These are phyloP conservation scores for Jackrogersella multiformis DNA, from an alignment of 495 filamentous ascomycete species.

Conservation along the genomic window DNA sequence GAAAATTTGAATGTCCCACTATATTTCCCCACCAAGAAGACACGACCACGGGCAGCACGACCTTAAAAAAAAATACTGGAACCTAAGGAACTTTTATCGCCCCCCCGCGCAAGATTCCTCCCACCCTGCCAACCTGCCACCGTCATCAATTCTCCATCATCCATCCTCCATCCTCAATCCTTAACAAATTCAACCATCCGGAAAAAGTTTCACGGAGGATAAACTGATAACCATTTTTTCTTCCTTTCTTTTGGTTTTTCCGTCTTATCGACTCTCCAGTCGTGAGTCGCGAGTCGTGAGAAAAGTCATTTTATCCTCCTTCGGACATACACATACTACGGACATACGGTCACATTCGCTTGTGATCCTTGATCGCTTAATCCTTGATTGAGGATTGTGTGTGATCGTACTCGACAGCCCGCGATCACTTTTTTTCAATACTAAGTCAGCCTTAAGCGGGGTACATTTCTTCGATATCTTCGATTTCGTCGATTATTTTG, in stretches of 20 bases:
- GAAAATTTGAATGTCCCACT: slow-evolving; percentile 30
- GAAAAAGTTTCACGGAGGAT: slow-evolving; percentile 22
- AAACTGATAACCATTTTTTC: slow-evolving; percentile 20
- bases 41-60: too few species aligned
- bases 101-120: slow-evolving; percentile 22
- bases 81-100: slow-evolving; percentile 19
- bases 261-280: too few species aligned
- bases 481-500: background rate
- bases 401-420: slow-evolving; percentile 11
- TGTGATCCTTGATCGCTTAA: too few species aligned
- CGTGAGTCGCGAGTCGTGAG: background rate
- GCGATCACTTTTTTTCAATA: slow-evolving; percentile 13
- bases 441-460: slow-evolving; percentile 32
- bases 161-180: background rate
- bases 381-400: too few species aligned
- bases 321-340: too few species aligned
- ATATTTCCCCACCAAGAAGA: slow-evolving; percentile 14
- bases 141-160: slow-evolving; percentile 1
- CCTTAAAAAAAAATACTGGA: background rate
- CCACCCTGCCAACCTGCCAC: slow-evolving; percentile 2
- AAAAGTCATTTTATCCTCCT: background rate
- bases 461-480: slow-evolving; percentile 27
- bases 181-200: slow-evolving; percentile 9
- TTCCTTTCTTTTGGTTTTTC: background rate
- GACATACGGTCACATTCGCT: slow-evolving; percentile 33